Conservation (phyloP, 1,284 basidiomycete genomes). For the Cerrena zonata region DNA sequence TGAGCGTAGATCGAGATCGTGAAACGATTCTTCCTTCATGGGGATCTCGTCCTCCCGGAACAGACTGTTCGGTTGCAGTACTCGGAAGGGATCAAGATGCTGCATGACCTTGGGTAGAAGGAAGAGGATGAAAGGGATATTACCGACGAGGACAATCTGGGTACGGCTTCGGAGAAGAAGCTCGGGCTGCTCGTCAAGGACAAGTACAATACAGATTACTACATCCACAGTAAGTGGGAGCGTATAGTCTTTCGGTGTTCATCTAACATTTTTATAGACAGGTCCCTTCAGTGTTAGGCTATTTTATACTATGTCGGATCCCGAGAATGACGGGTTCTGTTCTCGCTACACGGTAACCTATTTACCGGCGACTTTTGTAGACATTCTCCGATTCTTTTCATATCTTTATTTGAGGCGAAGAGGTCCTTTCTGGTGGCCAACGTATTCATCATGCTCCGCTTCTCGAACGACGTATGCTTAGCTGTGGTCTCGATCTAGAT, state of each 20-base stretch:
- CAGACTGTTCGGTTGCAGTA: conserved; percentile 49
- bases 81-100: conserved; percentile 55
- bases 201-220: conserved; percentile 66
- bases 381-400: conserved; percentile 66
- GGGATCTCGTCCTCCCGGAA: conserved; percentile 44
- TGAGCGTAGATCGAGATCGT: conserved; percentile 44
- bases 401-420: conserved; percentile 71
- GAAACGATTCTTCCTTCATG: conserved; percentile 53
- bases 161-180: conserved; percentile 50
- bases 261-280: conserved; percentile 33
- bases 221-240: conserved; percentile 42
- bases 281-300: conserved; percentile 59
- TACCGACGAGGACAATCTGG: conserved; percentile 38
- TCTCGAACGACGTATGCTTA: conserved; percentile 53
- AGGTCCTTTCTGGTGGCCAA: conserved; percentile 68
- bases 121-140: conserved; percentile 47
- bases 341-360: not conserved
- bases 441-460: conserved; percentile 58
- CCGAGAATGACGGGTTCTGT: conserved; percentile 37
- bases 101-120: conserved; percentile 41
- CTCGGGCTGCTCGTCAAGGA: conserved; percentile 59
- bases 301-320: conserved; percentile 70
- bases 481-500: conserved; percentile 44
- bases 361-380: conserved; percentile 3
- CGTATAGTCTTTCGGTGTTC: too few species aligned